Evolutionary conservation across 2,329 filamentous ascomycete species (phyloP), one percentile per base, ranked within the genome.

Genomic region (Sarocladium kiliense): DNA sequence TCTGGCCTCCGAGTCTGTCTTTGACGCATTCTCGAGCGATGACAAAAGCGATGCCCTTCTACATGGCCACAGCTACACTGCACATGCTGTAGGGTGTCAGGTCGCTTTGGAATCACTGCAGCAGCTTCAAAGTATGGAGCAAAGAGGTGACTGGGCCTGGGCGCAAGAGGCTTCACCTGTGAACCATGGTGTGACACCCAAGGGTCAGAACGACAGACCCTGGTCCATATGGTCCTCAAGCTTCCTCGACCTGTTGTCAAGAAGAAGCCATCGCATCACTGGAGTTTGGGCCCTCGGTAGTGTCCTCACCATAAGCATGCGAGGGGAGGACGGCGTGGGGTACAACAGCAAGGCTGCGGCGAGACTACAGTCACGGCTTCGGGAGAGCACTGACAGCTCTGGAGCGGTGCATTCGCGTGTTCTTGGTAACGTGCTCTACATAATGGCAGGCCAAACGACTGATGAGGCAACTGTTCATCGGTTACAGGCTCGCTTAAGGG

Each of bases 1-100:
- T 0, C 72, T 89, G 3, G 88, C 90, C 0, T 91, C 87, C 34
- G 77, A 91, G 57, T 78, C 77, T 57, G 86, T 95, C 45, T 94
- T 91, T 68, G 65, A 82, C 1, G 81, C 83, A 0, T 95, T 95
- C 64, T 73, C 81, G 12, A 85, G 86, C 54, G 75, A 81, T 1
- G 84, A 90, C 50, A 95, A 94, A 71, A 84, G 81, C 0, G 88
- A 93, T 61, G 90, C 90, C 0, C 71, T 95, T 4, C 74, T 95
- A 3, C 91, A 95, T 62, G 90, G 90, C 0, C 90, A 95, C 66
- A 93, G 88, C 67, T 95, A 95, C 70, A 95, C 90, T 0, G 90
- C 90, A 0, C 89, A 95, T 67, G 80, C 91, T 0, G 80, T 94
- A 1, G 91, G 90, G 0, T 95, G 89, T 62, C 82, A 87, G 44